Base-by-base conservation (phyloP, 371 early-diverging fungal genomes). In the Rhizopus arrhizus region DNA sequence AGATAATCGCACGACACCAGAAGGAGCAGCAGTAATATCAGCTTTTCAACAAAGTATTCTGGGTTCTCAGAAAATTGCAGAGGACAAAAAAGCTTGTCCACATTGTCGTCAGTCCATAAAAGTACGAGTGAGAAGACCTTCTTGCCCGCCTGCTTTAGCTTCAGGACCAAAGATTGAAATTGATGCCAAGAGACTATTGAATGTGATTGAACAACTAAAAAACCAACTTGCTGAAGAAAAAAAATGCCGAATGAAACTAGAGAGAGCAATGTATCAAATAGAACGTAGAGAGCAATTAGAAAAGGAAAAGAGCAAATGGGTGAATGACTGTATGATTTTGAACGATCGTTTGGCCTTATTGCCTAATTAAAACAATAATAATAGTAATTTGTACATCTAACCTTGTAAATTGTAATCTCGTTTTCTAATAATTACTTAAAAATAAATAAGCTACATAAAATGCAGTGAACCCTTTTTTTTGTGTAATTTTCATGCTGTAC, bases 181-280 rank as follows among this genome's bases (percentile, higher is more conserved):
- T 10, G 51, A 57, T 38, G 12, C 60, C 22, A 66, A 63, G 32
- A 42, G 41, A 5, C 53, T 66, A 16, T 38, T 62, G 36, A 68
- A 48, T 22, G 72, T 74, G 69, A 71, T 77, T 13, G 49, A 59
- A 46, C 60, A 65, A 5, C 56, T 77, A 36, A 70, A 77, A 46
- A 28, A 67, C 3, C 82, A 85, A 36, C 68, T 85, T 3, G 70
- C 73, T 3, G 70, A 83, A 35, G 85, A 85, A 54, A 76, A 73
- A 42, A 64, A 76, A 15, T 78, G 80, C 6, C 64, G 77, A 16
- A 50, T 63, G 11, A 58, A 70, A 8, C 51, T 77, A 35, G 77
- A 77, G 40, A 48, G 61, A 22, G 60, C 53, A 0, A 61, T 64
- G 9, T 62, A 72, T 45, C 56, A 67, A 11, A 34, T 15, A 45